phyloP scores from a whole-genome alignment of 768 basidiomycete genomes.

The Pisolithus albus region DNA sequence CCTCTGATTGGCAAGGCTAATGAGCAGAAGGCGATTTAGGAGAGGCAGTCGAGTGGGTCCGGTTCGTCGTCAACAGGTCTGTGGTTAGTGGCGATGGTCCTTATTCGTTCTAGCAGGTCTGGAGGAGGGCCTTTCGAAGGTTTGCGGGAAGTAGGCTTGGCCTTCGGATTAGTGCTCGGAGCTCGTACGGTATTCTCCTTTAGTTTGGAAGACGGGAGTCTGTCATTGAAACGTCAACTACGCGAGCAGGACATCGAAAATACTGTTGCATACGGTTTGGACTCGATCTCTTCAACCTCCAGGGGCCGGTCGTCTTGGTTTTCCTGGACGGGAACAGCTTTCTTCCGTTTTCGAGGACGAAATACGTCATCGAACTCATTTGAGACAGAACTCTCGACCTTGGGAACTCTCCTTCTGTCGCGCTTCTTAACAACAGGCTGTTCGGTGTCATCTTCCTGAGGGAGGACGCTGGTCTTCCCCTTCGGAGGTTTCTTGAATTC shows the following conservation, averaged over 20 bases:
- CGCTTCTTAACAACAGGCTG: conserved; percentile 1
- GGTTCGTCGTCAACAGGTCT: conserved; percentile 25
- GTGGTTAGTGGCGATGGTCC: conserved; percentile 21
- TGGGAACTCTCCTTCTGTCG: background rate
- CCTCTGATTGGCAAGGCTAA: too few relatives aligned
- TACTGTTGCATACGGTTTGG: conserved; percentile 9
- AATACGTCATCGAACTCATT: background rate
- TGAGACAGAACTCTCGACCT: background rate
- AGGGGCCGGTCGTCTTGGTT: conserved; percentile 17
- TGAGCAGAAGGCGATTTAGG: conserved; percentile 19
- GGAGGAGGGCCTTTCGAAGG: conserved; percentile 32
- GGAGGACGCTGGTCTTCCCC: background rate
- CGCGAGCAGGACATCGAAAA: background rate
- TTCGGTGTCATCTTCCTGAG: background rate
- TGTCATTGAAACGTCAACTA: conserved; percentile 5
- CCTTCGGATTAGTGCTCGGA: conserved; percentile 1
- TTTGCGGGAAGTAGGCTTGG: conserved; percentile 7
- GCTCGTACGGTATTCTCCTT: conserved; percentile 28
- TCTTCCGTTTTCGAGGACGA: conserved; percentile 9
- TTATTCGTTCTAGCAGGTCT: conserved; percentile 33
- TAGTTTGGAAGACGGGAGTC: conserved; percentile 18
- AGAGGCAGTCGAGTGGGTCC: conserved; percentile 42
- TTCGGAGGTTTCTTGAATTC: too few relatives aligned
- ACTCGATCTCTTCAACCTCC: conserved; percentile 15
- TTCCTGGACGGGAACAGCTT: conserved; percentile 6